Base-by-base conservation (phyloP, 306 rosid genomes). In the Lithocarpus polystachyus region DNA sequence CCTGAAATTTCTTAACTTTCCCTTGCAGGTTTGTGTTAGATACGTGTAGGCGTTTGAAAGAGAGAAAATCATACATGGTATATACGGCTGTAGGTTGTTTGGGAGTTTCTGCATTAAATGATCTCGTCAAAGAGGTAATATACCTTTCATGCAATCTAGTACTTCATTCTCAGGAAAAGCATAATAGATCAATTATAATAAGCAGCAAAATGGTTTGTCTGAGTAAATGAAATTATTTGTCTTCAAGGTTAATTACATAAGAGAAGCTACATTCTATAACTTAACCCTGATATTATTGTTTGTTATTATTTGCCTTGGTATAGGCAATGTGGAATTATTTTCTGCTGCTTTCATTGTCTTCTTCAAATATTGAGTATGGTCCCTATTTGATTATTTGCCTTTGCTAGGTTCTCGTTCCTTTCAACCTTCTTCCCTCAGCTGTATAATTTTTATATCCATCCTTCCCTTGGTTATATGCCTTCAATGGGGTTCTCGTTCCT, bases 41-140 rank as follows among this genome's bases (percentile, higher is more conserved):
- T 77, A 70, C 92, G 17, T 94, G 99, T 77, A 83, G 87, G 76
- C 88, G 79, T 10, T 73, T 94, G 88, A 89, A 79, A 80, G 99
- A 94, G 92, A 89, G 72, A 82, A 94, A 94, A 71, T 87, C 97
- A 3, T 94, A 92, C 79, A 86, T 94, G 97, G 88, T 92, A 23
- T 92, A 94, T 84, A 86, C 97, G 51, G 99, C 97, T 84, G 84
- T 92, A 22, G 97, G 95, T 19, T 94, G 97, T 87, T 85, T 94
- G 45, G 97, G 98, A 80, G 73, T 92, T 80, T 79, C 92, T 55
- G 93, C 93, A 64, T 77, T 92, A 82, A 85, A 83, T 33, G 98
- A 92, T 81, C 80, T 92, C 64, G 37, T 94, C 84, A 88, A 82
- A 81, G 98, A 94, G 97, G 98, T 94, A 92, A 57, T 67, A 28